Conservation (phyloP, 345 rosid genomes). For the Brassica incana region DNA sequence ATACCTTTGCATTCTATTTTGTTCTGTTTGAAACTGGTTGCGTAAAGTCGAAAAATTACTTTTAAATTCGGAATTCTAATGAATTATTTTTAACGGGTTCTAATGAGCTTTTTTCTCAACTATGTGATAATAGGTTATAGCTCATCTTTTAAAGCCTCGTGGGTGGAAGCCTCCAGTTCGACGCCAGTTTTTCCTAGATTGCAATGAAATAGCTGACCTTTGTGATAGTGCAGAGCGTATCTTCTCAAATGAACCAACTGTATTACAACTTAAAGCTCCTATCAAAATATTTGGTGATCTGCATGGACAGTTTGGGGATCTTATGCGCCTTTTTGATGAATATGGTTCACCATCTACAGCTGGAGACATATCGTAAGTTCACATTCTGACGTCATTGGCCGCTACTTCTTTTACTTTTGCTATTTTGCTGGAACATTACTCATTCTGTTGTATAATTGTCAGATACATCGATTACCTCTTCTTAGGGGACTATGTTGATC, state of each 20-base stretch:
- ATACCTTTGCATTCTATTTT: not conserved
- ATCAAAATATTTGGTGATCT: conserved; percentile 93
- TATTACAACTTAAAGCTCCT: conserved; percentile 84
- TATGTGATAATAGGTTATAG: conserved; percentile 56
- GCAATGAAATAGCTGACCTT: conserved; percentile 91
- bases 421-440: conserved; percentile 17
- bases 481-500: conserved; percentile 95
- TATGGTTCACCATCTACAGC: conserved; percentile 95
- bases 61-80: not conserved
- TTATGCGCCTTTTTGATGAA: conserved; percentile 96
- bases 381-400: conserved; percentile 6
- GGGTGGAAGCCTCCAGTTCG: conserved; percentile 97
- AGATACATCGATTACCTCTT: conserved; percentile 95
- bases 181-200: conserved; percentile 87
- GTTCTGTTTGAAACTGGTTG: not conserved
- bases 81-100: not conserved
- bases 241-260: conserved; percentile 81
- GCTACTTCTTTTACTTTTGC: not conserved
- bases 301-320: conserved; percentile 95
- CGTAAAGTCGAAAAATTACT: conserved; percentile 4
- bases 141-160: conserved; percentile 87
- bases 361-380: conserved; percentile 88
- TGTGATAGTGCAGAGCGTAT: conserved; percentile 87
- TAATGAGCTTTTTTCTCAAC: not conserved
- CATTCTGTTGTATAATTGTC: conserved; percentile 37